These are phyloP conservation scores for Alternaria infectoria DNA, from an alignment of 2,329 filamentous ascomycete species.

Conservation along the genomic window DNA sequence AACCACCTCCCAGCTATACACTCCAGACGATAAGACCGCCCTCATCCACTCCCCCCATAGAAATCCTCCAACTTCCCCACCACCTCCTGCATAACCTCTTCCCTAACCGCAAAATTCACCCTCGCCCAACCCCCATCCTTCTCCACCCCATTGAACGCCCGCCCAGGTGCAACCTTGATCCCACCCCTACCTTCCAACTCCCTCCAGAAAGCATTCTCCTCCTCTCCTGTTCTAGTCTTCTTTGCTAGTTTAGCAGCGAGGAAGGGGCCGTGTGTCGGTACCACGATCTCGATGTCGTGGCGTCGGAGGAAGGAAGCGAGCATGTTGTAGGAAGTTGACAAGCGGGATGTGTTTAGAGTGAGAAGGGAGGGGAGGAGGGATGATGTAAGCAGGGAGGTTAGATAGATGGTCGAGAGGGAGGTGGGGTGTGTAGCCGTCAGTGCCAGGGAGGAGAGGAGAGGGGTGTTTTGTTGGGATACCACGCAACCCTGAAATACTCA, in stretches of 20 bases:
- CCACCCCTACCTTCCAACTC: slow-evolving; percentile 22
- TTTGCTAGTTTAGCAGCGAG: slow-evolving; percentile 32
- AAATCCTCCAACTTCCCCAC: slow-evolving; percentile 22
- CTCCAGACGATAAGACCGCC: neutral
- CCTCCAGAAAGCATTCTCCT: slow-evolving; percentile 29
- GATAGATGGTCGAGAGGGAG: slow-evolving; percentile 26
- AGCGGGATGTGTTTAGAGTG: slow-evolving; percentile 29
- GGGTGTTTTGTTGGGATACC: slow-evolving; percentile 37
- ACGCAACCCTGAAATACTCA: slow-evolving; percentile 32
- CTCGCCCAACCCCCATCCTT: slow-evolving; percentile 39
- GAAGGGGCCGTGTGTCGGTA: slow-evolving; percentile 36
- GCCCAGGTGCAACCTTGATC: slow-evolving; percentile 24
- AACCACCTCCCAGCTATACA: neutral
- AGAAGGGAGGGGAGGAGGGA: slow-evolving; percentile 35
- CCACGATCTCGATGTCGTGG: slow-evolving; percentile 26
- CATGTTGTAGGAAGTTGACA: slow-evolving; percentile 26
- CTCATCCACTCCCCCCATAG: slow-evolving; percentile 2
- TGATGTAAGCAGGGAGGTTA: slow-evolving; percentile 33
- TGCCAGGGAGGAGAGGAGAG: slow-evolving; percentile 26
- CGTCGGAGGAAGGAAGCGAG: slow-evolving; percentile 21
- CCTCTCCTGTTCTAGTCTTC: slow-evolving; percentile 13
- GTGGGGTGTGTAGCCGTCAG: slow-evolving; percentile 27
- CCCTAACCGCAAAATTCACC: slow-evolving; percentile 27
- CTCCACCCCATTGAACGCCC: slow-evolving; percentile 31
- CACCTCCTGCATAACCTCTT: slow-evolving; percentile 22